A percentile compares a stretch with the other conserved stretches of the same genome.
Evolutionary conservation across 2,329 filamentous ascomycete genomes (phyloP).

Genomic region (Alternaria rosae): DNA sequence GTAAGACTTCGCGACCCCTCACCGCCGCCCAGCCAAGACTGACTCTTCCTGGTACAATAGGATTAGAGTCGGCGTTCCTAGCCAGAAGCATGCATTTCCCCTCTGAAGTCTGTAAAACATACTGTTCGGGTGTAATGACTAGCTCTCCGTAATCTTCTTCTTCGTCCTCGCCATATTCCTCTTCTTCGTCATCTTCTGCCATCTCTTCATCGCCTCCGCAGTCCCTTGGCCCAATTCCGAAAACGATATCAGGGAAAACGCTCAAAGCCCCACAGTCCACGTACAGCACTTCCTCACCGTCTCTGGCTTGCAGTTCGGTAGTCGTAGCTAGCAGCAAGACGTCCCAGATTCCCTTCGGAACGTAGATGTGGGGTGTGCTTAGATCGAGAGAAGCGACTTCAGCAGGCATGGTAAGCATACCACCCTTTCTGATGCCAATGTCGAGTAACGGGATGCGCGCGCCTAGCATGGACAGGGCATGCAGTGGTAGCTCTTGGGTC

Average conservation of each 20-base stretch:
- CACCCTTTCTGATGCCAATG: constrained; percentile 26
- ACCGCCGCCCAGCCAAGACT: constrained; percentile 29
- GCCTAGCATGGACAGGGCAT: background rate
- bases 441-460: constrained; percentile 12
- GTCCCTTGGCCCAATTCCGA: constrained; percentile 11
- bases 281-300: background rate
- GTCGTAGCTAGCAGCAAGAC: constrained; percentile 24
- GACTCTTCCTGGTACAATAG: background rate
- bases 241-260: constrained; percentile 26
- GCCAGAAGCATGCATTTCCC: constrained; percentile 24
- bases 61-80: constrained; percentile 8
- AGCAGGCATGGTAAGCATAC: constrained; percentile 17
- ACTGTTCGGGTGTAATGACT: constrained; percentile 25
- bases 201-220: constrained; percentile 7
- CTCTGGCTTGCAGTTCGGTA: background rate
- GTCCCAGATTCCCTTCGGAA: constrained; percentile 24
- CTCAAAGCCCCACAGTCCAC: constrained; percentile 20
- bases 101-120: constrained; percentile 16
- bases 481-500: background rate
- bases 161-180: constrained; percentile 5
- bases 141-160: constrained; percentile 9
- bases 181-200: background rate
- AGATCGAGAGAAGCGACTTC: constrained; percentile 16
- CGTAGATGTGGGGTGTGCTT: constrained; percentile 19
- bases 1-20: constrained; percentile 21